These are phyloP conservation scores for Nakazawaea ernobii DNA, from an alignment of 805 yeast species.

Conservation along the genomic window DNA sequence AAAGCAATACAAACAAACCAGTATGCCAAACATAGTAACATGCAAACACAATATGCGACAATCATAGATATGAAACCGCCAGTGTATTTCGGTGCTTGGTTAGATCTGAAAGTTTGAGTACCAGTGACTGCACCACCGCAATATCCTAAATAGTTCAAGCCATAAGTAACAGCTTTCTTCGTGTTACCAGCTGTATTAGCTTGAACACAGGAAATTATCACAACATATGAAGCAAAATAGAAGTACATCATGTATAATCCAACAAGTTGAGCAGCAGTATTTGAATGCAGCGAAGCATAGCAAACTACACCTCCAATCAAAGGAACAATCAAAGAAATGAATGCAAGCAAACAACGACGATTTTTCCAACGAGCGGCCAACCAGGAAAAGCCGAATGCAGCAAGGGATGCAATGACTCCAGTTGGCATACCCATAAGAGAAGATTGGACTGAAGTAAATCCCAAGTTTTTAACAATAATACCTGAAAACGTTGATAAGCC, in stretches of 20 bases:
- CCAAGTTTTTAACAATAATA: conserved; percentile 22
- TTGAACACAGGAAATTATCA: conserved; percentile 25
- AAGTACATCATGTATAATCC: conserved; percentile 28
- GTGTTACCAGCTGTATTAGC: conserved; percentile 45
- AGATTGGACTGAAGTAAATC: conserved; percentile 15
- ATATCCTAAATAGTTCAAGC: conserved; percentile 27
- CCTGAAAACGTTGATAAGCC: conserved; percentile 24
- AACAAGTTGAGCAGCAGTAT: conserved; percentile 23
- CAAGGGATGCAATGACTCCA: conserved; percentile 30
- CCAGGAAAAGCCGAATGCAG: conserved; percentile 26
- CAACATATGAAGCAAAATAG: conserved; percentile 27
- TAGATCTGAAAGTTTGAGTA: conserved; percentile 39
- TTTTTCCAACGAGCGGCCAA: conserved; percentile 25
- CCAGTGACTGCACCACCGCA: conserved; percentile 40
- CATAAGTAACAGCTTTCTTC: conserved; percentile 31
- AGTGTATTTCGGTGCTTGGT: conserved; percentile 35
- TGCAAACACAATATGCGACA: conserved; percentile 34
- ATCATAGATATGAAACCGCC: conserved; percentile 40
- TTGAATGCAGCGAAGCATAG: conserved; percentile 17
- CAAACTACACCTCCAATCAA: conserved; percentile 23
- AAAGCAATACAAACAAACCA: conserved; percentile 26
- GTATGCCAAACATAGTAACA: conserved; percentile 29
- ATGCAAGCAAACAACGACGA: conserved; percentile 21
- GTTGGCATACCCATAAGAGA: conserved; percentile 24
- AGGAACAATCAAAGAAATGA: conserved; percentile 22